phyloP scores from a whole-genome alignment of 1,139 yeast species.

The Taiozyma sp. region DNA sequence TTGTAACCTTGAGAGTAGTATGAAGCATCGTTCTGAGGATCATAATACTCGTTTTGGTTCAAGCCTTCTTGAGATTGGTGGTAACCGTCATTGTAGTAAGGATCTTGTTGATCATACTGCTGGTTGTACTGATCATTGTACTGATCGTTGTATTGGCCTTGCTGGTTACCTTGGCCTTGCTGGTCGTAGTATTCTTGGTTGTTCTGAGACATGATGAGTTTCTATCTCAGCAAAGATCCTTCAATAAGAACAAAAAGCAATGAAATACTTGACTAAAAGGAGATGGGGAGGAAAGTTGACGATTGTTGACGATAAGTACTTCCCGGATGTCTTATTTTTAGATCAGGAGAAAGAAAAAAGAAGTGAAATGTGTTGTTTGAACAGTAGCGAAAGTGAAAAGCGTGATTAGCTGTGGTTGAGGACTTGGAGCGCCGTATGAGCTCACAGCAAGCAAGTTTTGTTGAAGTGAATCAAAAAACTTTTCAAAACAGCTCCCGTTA shows the following conservation, averaged over 20 bases:
- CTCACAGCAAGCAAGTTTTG: not conserved
- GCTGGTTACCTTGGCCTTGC: constrained; percentile 35
- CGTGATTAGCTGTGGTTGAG: not conserved
- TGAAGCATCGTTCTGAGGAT: constrained; percentile 27
- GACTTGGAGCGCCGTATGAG: not conserved
- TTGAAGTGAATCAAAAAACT: not conserved
- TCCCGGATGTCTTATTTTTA: not conserved
- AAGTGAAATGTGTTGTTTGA: not conserved
- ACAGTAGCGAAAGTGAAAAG: not conserved
- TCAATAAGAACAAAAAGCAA: not conserved
- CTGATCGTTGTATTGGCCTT: constrained; percentile 22
- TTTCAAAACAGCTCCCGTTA: not conserved
- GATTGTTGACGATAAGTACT: not conserved
- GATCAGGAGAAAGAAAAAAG: not conserved
- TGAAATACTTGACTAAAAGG: not conserved
- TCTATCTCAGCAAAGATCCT: not conserved
- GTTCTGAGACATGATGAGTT: constrained; percentile 3
- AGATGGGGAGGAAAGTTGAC: not conserved
- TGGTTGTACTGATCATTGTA: constrained; percentile 22
- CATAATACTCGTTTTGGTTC: constrained; percentile 26
- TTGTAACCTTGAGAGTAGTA: constrained; percentile 25
- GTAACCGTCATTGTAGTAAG: constrained; percentile 25
- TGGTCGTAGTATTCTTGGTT: constrained; percentile 16
- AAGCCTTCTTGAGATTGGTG: constrained; percentile 26
- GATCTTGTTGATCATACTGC: constrained; percentile 26